Conservation (phyloP, 2,329 filamentous ascomycete genomes). For the Lecanosticta acicola region DNA sequence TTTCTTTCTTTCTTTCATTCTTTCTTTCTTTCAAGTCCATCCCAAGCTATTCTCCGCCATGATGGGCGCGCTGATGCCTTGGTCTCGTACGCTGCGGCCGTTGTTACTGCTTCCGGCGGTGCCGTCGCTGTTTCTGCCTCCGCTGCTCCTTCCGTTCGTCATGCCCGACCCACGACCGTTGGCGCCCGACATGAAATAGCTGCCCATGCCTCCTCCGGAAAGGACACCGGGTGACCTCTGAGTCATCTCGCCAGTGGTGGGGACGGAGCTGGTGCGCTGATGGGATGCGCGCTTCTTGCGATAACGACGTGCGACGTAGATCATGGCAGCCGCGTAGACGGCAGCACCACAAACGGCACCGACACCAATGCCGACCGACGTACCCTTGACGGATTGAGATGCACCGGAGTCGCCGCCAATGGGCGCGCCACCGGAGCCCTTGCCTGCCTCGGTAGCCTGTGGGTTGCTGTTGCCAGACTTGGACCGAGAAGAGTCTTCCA, state of each 20-base stretch:
- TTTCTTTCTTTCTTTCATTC: not conserved
- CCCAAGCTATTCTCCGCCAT: conserved; percentile 92
- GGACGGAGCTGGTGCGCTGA: conserved; percentile 69
- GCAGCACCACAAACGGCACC: conserved; percentile 73
- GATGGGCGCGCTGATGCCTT: conserved; percentile 80
- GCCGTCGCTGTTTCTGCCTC: conserved; percentile 36
- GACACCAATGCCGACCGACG: conserved; percentile 64
- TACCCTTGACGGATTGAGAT: conserved; percentile 56
- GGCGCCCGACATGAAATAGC: conserved; percentile 63
- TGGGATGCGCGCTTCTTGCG: conserved; percentile 67
- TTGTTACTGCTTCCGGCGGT: conserved; percentile 60
- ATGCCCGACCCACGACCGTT: conserved; percentile 34
- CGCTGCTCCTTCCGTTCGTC: conserved; percentile 21
- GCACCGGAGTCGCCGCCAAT: conserved; percentile 47
- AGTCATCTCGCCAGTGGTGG: conserved; percentile 52
- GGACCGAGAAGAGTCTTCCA: conserved; percentile 38
- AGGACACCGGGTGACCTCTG: conserved; percentile 29
- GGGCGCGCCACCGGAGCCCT: conserved; percentile 44
- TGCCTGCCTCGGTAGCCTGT: conserved; percentile 26
- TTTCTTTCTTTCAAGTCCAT: conserved; percentile 66
- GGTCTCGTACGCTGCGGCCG: conserved; percentile 57
- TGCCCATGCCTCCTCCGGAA: conserved; percentile 37
- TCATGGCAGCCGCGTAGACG: conserved; percentile 92
- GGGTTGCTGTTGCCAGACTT: conserved; percentile 38
- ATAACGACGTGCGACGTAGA: conserved; percentile 84